Evolutionary conservation across 768 basidiomycete genomes (phyloP).

Genomic region (Boletellus sp.): DNA sequence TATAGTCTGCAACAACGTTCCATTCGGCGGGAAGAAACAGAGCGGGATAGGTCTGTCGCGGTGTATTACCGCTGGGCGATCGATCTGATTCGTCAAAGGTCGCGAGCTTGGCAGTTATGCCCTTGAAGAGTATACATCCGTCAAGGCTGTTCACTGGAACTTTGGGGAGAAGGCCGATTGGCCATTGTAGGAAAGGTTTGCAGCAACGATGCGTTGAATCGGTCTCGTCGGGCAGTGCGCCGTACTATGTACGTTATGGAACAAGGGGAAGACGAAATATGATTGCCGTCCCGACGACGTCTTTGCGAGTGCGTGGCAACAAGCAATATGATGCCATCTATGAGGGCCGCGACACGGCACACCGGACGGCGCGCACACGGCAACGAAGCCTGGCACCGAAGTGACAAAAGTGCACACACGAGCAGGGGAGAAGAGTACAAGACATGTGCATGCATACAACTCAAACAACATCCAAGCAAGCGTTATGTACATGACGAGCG

Average conservation of each 20-base stretch:
- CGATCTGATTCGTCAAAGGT: conserved; percentile 42
- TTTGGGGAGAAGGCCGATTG: conserved; percentile 77
- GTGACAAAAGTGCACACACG: conserved; percentile 23
- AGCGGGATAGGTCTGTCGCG: conserved; percentile 66
- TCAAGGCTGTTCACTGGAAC: conserved; percentile 86
- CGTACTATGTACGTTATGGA: conserved; percentile 18
- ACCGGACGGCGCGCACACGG: conserved; percentile 12
- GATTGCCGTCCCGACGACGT: conserved; percentile 9
- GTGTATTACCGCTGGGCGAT: not conserved
- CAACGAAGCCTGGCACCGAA: conserved; percentile 13
- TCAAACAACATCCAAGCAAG: not conserved
- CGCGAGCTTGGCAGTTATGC: conserved; percentile 86
- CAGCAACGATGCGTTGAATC: not conserved
- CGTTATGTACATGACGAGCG: conserved; percentile 5
- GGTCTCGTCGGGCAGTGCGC: not conserved
- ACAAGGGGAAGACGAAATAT: conserved; percentile 5
- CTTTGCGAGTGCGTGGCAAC: conserved; percentile 1
- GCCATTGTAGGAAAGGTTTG: conserved; percentile 50
- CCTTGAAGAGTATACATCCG: conserved; percentile 77
- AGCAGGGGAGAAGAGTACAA: conserved; percentile 8
- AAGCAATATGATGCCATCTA: not conserved
- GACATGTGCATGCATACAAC: conserved; percentile 3
- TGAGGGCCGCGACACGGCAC: not conserved
- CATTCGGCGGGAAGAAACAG: conserved; percentile 95
- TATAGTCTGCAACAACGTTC: conserved; percentile 78